Percentiles rank a stretch among this genome's conserved stretches.
phyloP scores from a whole-genome alignment of 371 early-diverging fungal genomes.

The Dentiscutata heterogama region DNA sequence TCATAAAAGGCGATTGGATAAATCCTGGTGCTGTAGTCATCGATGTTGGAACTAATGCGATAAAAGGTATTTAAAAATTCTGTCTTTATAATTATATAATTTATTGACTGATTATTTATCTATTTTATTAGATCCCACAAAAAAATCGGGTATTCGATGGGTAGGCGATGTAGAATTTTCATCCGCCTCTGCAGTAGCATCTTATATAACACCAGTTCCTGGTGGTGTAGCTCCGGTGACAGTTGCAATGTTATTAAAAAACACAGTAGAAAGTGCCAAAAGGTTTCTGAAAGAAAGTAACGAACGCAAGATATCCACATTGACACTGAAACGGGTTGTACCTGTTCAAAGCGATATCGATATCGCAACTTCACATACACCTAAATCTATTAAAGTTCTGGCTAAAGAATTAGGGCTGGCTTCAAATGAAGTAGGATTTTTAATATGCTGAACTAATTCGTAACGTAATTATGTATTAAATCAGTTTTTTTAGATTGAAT shows the following conservation, averaged over 20 bases:
- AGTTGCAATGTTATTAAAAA: slow-evolving; percentile 93
- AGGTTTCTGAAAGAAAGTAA: slow-evolving; percentile 63
- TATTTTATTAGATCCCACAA: slow-evolving; percentile 70
- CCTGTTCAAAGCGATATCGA: slow-evolving; percentile 92
- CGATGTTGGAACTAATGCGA: slow-evolving; percentile 94
- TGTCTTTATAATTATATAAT: neutral
- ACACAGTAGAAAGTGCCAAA: slow-evolving; percentile 82
- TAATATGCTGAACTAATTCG: neutral
- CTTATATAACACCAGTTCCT: slow-evolving; percentile 93
- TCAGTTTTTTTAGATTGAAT: slow-evolving; percentile 71
- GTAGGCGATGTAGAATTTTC: slow-evolving; percentile 95
- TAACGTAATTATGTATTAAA: neutral
- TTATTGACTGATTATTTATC: neutral
- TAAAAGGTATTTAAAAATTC: slow-evolving; percentile 60
- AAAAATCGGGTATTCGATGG: slow-evolving; percentile 88
- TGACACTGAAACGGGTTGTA: slow-evolving; percentile 48
- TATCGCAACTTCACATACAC: slow-evolving; percentile 88
- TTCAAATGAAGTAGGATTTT: slow-evolving; percentile 65
- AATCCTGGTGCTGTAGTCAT: slow-evolving; percentile 93
- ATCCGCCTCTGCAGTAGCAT: slow-evolving; percentile 72
- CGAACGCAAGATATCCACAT: slow-evolving; percentile 47
- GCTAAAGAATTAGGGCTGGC: slow-evolving; percentile 86
- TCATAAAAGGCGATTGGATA: slow-evolving; percentile 91
- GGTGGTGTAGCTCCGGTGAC: slow-evolving; percentile 99
- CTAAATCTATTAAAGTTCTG: slow-evolving; percentile 84